Percentiles rank a stretch among this genome's conserved stretches.
Conservation (phyloP, 495 filamentous ascomycete species). For the Penicillium turbatum region DNA sequence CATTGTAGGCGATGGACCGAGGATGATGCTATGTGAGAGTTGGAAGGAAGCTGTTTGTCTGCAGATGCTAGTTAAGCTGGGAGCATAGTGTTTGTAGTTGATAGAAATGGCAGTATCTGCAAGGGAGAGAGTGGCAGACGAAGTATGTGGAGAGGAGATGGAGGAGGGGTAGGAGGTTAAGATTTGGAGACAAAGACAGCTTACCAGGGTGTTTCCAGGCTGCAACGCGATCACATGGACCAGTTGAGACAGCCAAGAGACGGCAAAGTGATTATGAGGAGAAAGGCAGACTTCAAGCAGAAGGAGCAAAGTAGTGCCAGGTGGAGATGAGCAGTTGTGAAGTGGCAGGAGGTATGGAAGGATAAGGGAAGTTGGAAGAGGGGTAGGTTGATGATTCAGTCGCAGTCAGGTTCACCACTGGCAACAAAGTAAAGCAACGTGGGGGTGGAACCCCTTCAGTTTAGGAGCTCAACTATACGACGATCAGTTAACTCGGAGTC, state of each 20-base stretch:
- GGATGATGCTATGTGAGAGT: neutral
- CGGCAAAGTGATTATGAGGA: neutral
- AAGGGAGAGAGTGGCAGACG: neutral
- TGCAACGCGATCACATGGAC: conserved; percentile 2
- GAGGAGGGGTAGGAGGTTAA: conserved; percentile 11
- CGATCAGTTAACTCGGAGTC: neutral
- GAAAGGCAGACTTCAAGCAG: neutral
- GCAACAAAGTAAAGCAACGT: conserved; percentile 3
- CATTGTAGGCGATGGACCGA: conserved; percentile 19
- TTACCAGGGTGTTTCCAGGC: conserved; percentile 9
- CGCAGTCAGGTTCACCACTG: conserved; percentile 13
- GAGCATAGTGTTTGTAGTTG: neutral
- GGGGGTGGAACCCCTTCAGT: neutral
- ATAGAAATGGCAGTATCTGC: neutral
- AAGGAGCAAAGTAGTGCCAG: neutral
- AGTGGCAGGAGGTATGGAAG: neutral
- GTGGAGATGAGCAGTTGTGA: neutral
- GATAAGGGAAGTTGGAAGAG: conserved; percentile 16
- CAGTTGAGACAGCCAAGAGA: neutral
- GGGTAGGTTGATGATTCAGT: conserved; percentile 30
- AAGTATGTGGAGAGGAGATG: conserved; percentile 3
- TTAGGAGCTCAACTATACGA: neutral
- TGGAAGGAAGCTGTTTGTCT: neutral
- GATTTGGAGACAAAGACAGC: conserved; percentile 8
- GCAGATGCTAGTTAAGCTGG: neutral